These are phyloP conservation scores for Lentinus tigrinus DNA, from an alignment of 768 basidiomycete genomes.

Conservation along the genomic window DNA sequence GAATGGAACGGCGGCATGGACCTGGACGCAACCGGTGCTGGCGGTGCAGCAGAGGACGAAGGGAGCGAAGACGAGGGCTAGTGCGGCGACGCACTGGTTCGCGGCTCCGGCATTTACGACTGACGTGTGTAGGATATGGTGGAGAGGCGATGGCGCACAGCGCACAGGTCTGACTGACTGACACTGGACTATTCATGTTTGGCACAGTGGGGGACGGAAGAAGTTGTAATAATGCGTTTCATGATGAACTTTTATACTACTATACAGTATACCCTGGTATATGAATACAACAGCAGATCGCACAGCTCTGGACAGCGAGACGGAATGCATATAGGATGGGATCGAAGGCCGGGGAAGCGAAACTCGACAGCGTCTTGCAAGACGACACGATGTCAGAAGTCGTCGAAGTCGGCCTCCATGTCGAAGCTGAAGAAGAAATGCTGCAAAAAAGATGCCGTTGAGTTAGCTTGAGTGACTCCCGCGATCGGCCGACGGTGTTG, in stretches of 20 bases:
- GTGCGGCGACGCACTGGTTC: background rate
- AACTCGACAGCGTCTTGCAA: too few relatives aligned
- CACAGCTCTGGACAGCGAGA: background rate
- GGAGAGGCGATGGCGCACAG: too few relatives aligned
- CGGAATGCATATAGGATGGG: background rate
- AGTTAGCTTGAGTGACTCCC: too few relatives aligned
- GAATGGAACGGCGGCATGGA: constrained; percentile 78
- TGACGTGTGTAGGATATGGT: background rate
- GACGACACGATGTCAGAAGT: too few relatives aligned
- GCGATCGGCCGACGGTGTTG: background rate
- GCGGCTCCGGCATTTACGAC: background rate
- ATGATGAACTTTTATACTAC: background rate
- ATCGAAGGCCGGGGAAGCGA: too few relatives aligned
- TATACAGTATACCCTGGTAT: constrained; percentile 17
- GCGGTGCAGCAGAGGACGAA: constrained; percentile 14
- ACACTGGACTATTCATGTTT: background rate
- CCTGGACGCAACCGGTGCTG: constrained; percentile 46
- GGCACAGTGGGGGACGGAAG: background rate
- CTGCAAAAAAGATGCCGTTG: constrained; percentile 30
- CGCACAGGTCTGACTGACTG: too few relatives aligned
- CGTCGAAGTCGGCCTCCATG: constrained; percentile 51
- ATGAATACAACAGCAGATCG: constrained; percentile 5
- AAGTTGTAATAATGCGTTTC: background rate
- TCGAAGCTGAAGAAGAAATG: constrained; percentile 65
- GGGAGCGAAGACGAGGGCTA: constrained; percentile 23